phyloP scores from a whole-genome alignment of 2,329 filamentous ascomycete species.

The Nothophoma quercina region DNA sequence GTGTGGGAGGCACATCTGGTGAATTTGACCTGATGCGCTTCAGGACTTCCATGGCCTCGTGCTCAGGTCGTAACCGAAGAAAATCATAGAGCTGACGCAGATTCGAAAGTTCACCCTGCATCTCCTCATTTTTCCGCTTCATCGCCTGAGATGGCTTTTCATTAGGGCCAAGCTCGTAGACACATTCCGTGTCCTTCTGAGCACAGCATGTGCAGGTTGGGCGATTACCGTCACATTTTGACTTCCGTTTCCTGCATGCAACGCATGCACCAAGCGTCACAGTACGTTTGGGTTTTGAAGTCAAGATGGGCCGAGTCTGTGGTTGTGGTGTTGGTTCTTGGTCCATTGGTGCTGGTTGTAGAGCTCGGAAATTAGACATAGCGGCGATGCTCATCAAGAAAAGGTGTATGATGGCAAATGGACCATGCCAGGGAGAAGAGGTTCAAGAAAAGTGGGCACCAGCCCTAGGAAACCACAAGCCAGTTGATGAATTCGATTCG shows the following conservation, averaged over 20 bases:
- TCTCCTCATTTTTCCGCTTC: constrained; percentile 48
- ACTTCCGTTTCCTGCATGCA: constrained; percentile 45
- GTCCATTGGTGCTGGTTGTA: constrained; percentile 44
- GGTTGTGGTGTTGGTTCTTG: constrained; percentile 34
- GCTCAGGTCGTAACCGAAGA: constrained; percentile 38
- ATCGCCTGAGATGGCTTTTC: constrained; percentile 47
- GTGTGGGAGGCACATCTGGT: constrained; percentile 24
- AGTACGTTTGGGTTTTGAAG: constrained; percentile 44
- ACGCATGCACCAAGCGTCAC: constrained; percentile 47
- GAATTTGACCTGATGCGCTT: constrained; percentile 34
- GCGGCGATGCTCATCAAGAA: constrained; percentile 3
- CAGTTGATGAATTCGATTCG: constrained; percentile 2
- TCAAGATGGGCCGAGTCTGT: constrained; percentile 30
- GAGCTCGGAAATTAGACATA: constrained; percentile 42
- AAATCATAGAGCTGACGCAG: constrained; percentile 44
- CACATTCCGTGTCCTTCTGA: constrained; percentile 42
- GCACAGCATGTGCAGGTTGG: constrained; percentile 42
- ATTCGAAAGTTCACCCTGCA: constrained; percentile 44
- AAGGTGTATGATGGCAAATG: constrained; percentile 1
- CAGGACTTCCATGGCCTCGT: constrained; percentile 41
- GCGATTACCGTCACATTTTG: constrained; percentile 44
- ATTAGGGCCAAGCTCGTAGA: constrained; percentile 46
- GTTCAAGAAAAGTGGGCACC: constrained; percentile 3
- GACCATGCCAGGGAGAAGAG: constrained; percentile 9
- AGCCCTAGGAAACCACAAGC: constrained; percentile 2